Evolutionary conservation across 2,329 filamentous ascomycete genomes (phyloP), one percentile per base, ranked within the genome.

Genomic region (Fusarium sambucinum): DNA sequence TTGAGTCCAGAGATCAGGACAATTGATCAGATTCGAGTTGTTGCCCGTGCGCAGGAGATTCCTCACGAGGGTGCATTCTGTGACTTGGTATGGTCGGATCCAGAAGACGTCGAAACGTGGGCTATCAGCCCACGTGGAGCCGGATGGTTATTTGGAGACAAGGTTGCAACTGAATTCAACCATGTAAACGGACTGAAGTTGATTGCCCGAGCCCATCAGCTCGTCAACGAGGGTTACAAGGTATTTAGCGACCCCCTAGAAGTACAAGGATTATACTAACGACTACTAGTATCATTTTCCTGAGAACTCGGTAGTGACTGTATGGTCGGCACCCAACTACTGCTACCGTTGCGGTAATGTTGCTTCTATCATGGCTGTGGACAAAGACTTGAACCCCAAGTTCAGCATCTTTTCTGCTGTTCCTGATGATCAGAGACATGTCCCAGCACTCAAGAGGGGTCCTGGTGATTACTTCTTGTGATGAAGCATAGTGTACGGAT

Each of bases 61-160:
- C 96, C 96, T 9, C 96, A 99, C 76, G 96, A 99, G 82, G 96
- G 96, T 8, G 96, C 96, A 3, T 99, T 99, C 89, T 97, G 96
- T 51, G 96, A 99, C 78, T 83, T 99, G 38, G 96, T 99, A 9
- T 99, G 96, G 96, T 97, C 93, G 55, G 96, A 99, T 77, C 96
- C 96, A 2, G 96, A 99, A 76, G 96, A 99, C 71, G 90, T 96
- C 50, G 95, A 98, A 75, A 96, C 97, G 69, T 99, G 97, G 86
- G 95, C 93, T 17, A 88, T 99, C 60, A 97, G 93, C 59, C 96
- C 96, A 10, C 87, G 96, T 73, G 96, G 96, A 35, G 96, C 96
- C n/a, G 96, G 96, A 1, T 99, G 97, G 84, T 93, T 97, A 1
- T 99, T 99, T 79, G 96, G 96, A 33, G 94, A 96, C 58, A 96